Percentiles rank a stretch among this genome's conserved stretches.
Conservation (phyloP, 2,329 filamentous ascomycete species). For the Pleomassaria siparia region DNA sequence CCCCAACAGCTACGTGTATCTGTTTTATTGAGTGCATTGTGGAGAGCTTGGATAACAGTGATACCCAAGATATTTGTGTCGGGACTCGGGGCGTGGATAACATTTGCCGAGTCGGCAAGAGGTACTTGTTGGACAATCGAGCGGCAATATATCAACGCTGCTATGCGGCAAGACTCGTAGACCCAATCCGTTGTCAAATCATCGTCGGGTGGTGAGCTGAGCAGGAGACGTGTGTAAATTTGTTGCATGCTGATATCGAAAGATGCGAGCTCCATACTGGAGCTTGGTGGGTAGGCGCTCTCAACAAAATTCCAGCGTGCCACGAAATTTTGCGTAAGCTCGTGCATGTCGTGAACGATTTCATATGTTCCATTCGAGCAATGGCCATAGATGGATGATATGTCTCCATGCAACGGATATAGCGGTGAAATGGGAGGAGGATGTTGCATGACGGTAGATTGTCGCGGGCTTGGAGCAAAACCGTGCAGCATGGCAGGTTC, state of each 20-base stretch:
- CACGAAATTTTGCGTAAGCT: constrained; percentile 24
- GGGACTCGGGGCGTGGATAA: constrained; percentile 16
- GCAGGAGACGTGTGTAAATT: constrained; percentile 24
- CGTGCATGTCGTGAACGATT: constrained; percentile 30
- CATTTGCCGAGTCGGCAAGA: constrained; percentile 24
- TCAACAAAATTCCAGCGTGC: constrained; percentile 18
- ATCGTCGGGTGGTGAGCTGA: constrained; percentile 14
- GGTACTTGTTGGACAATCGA: constrained; percentile 30
- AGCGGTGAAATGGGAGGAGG: constrained; percentile 25
- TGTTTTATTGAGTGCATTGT: constrained; percentile 26
- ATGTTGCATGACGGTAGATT: constrained; percentile 5
- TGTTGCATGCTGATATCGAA: constrained; percentile 28
- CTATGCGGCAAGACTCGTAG: constrained; percentile 35
- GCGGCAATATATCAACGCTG: constrained; percentile 34
- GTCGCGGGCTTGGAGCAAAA: constrained; percentile 13
- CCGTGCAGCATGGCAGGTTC: constrained; percentile 22
- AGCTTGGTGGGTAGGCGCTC: constrained; percentile 5
- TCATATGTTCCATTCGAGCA: constrained; percentile 25
- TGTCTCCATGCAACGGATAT: constrained; percentile 18
- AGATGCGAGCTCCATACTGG: constrained; percentile 15
- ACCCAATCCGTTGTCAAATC: constrained; percentile 27
- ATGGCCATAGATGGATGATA: constrained; percentile 14
- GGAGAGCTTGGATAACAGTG: constrained; percentile 25
- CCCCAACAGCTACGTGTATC: constrained; percentile 27
- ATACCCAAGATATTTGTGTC: constrained; percentile 6